Percentiles rank a stretch among this genome's conserved stretches.
phyloP scores from a whole-genome alignment of 352 stramenopile genomes.

The Pythium monospermum region DNA sequence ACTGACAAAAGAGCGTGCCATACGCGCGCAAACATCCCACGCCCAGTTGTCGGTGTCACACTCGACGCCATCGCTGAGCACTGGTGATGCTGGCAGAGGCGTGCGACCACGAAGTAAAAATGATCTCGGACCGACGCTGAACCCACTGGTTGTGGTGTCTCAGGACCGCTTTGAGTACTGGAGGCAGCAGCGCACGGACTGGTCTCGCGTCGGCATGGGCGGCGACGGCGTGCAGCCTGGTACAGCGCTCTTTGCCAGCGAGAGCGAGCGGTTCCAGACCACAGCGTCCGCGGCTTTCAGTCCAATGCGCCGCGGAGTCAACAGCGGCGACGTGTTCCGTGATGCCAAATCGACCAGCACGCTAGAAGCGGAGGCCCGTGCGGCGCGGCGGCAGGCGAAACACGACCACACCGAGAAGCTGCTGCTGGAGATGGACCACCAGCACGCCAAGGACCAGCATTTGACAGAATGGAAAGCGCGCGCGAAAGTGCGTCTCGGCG shows the following conservation, averaged over 20 bases:
- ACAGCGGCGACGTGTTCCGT: slow-evolving; percentile 39
- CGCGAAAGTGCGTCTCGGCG: slow-evolving; percentile 41
- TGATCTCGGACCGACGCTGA: slow-evolving; percentile 16
- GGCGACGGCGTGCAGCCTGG: slow-evolving; percentile 46
- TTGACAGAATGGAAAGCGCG: slow-evolving; percentile 50
- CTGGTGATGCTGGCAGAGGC: neutral
- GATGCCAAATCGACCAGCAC: slow-evolving; percentile 24
- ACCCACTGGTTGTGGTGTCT: slow-evolving; percentile 27
- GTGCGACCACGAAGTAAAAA: slow-evolving; percentile 2
- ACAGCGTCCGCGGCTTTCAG: slow-evolving; percentile 47
- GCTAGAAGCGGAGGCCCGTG: slow-evolving; percentile 31
- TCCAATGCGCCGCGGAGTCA: slow-evolving; percentile 33
- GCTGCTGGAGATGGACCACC: slow-evolving; percentile 27
- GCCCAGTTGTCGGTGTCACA: slow-evolving; percentile 1
- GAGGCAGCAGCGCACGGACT: slow-evolving; percentile 60
- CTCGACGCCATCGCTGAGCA: slow-evolving; percentile 15
- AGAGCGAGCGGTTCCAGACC: slow-evolving; percentile 53
- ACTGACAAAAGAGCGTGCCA: neutral
- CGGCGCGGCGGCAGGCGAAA: slow-evolving; percentile 29
- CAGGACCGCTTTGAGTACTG: slow-evolving; percentile 56
- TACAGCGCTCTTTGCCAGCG: slow-evolving; percentile 35
- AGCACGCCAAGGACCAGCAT: slow-evolving; percentile 28
- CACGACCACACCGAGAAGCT: slow-evolving; percentile 42
- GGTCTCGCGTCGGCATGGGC: slow-evolving; percentile 68
- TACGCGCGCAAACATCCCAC: slow-evolving; percentile 8